A percentile compares a stretch with the other conserved stretches of the same genome.
phyloP scores from a whole-genome alignment of 2,329 filamentous ascomycete genomes.

The Neopestalotiopsis clavispora region DNA sequence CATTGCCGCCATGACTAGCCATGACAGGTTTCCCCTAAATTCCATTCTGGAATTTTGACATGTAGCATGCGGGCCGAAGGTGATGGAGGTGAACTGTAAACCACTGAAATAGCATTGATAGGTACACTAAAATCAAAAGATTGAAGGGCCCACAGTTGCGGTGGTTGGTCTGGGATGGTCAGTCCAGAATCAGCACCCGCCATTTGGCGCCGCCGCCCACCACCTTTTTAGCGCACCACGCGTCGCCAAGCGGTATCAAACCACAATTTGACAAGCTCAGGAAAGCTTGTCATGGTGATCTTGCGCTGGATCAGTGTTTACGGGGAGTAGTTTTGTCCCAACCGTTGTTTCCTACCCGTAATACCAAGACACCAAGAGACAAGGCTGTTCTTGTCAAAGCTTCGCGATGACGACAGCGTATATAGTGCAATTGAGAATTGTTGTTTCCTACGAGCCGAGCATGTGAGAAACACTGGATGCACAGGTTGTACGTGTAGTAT shows the following conservation, averaged over 20 bases:
- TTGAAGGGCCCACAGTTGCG: neutral
- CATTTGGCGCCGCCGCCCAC: slow-evolving; percentile 2
- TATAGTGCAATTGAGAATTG: neutral
- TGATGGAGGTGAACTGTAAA: neutral
- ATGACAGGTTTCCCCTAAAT: too few relatives aligned
- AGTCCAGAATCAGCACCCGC: neutral
- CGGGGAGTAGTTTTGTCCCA: neutral
- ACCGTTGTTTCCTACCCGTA: neutral
- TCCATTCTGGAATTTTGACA: neutral
- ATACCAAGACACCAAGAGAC: neutral
- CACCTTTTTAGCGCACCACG: slow-evolving; percentile 7
- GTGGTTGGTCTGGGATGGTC: neutral
- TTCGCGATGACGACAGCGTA: slow-evolving; percentile 1
- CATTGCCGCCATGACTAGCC: too few relatives aligned
- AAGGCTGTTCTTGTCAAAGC: slow-evolving; percentile 10
- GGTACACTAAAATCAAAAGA: neutral
- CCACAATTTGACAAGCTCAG: neutral
- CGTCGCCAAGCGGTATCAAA: slow-evolving; percentile 12
- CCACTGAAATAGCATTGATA: neutral
- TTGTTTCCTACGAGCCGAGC: neutral
- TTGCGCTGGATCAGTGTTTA: neutral
- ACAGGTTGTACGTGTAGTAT: too few relatives aligned
- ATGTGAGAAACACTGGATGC: neutral
- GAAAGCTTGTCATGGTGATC: slow-evolving; percentile 13
- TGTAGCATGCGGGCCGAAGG: neutral